These are phyloP conservation scores for Mortierella hygrophila DNA, from an alignment of 192 early-diverging fungal species.

Conservation along the genomic window DNA sequence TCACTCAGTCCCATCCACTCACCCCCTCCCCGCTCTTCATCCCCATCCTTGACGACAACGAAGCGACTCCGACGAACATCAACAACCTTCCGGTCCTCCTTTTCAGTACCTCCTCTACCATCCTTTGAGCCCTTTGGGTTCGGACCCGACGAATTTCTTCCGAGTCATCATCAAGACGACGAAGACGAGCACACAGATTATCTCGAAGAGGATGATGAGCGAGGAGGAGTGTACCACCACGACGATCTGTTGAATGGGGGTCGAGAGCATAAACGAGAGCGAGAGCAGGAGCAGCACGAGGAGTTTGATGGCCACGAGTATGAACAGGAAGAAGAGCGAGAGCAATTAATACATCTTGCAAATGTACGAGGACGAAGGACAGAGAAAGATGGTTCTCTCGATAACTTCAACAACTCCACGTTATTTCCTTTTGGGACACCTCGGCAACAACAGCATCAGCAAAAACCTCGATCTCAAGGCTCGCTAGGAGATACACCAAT, in stretches of 20 bases:
- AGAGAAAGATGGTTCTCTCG: neutral
- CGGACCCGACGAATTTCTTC: slow-evolving; percentile 22
- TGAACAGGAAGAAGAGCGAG: neutral
- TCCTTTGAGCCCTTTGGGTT: slow-evolving; percentile 33
- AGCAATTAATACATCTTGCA: neutral
- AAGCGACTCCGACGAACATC: slow-evolving; percentile 22
- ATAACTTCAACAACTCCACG: neutral
- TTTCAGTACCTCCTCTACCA: slow-evolving; percentile 13
- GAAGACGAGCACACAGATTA: neutral
- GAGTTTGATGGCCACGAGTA: neutral
- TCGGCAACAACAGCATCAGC: neutral
- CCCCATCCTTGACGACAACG: neutral
- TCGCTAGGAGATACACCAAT: neutral
- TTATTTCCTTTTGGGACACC: neutral
- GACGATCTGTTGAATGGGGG: neutral
- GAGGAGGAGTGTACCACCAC: neutral
- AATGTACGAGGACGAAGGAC: neutral
- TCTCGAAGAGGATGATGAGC: neutral
- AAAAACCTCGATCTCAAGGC: neutral
- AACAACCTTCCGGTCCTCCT: slow-evolving; percentile 24
- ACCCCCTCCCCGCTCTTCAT: neutral
- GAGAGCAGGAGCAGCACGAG: neutral
- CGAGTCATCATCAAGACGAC: slow-evolving; percentile 1
- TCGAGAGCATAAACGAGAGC: neutral
- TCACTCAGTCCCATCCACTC: neutral